Evolutionary conservation across 306 rosid species (phyloP), one percentile per base, ranked within the genome.

Genomic region (Vigna reflexopilosa): DNA sequence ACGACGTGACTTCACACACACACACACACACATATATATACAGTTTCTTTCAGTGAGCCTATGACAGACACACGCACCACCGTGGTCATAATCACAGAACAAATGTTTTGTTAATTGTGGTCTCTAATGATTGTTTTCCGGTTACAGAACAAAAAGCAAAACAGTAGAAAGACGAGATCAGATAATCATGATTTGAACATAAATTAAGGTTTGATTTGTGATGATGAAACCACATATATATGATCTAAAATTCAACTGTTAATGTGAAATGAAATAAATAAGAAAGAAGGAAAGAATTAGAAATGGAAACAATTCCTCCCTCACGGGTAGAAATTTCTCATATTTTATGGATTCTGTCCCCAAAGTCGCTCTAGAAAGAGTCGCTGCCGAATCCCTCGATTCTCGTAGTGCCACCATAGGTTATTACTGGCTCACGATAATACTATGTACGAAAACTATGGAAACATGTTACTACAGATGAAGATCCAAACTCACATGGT

Each of bases 401-500:
- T 68, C 73, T 45, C 22, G 57, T 24, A 15, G 42, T 47, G 42
- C 73, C 50, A 66, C 42, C 32, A n/a, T 28, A 42, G 36, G 22
- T 48, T 48, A 28, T 44, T 67, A 20, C 71, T 70, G 56, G 49
- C 10, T 62, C 52, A 67, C 32, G 72, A 62, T 61, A 61, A 45
- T 47, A 76, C 64, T 40, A 66, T 47, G 47, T 65, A 59, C 67
- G 51, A 75, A 49, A 36, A 72, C 50, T 42, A 42, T 44, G 14
- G 64, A 69, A 49, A 69, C 56, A 72, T 67, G 74, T 82, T 87
- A 92, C 82, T 88, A 92, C 90, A 92, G 89, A 90, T 88, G 97
- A 87, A 92, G 97, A 88, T 92, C 97, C 93, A 92, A 88, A 86
- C 97, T 90, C 80, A 92, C 91, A 79, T 84, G 97, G 80, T 90